phyloP scores from a whole-genome alignment of 805 yeast species.

The Candida verbasci region DNA sequence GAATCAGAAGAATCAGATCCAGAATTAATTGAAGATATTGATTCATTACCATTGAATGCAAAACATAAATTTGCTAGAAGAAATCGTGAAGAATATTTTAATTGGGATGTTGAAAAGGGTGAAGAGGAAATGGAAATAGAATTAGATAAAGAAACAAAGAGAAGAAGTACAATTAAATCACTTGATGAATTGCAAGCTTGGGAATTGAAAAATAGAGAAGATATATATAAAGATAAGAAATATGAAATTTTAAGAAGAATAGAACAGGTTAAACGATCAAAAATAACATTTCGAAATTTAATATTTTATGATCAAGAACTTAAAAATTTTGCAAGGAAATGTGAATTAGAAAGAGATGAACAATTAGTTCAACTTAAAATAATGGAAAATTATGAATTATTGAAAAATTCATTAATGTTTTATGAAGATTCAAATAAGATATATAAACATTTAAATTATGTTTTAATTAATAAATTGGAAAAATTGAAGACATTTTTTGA shows the following conservation, averaged over 20 bases:
- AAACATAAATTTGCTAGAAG: no score
- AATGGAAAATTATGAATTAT: slow-evolving; percentile 27
- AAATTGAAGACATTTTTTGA: slow-evolving; percentile 37
- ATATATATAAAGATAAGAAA: slow-evolving; percentile 19
- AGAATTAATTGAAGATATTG: no score
- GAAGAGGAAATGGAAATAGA: no score
- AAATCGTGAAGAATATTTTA: no score
- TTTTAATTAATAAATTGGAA: slow-evolving; percentile 30
- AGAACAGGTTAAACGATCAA: slow-evolving; percentile 20
- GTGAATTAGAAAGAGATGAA: slow-evolving; percentile 25
- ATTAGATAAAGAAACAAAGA: no score
- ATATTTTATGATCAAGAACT: slow-evolving; percentile 27
- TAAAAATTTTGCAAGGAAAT: slow-evolving; percentile 11
- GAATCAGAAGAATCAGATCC: no score
- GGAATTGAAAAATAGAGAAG: no score
- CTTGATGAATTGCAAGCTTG: no score
- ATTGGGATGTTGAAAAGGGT: no score
- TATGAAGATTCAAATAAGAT: slow-evolving; percentile 34
- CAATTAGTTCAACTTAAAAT: slow-evolving; percentile 30
- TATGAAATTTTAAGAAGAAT: slow-evolving; percentile 22
- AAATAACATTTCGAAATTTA: slow-evolving; percentile 18
- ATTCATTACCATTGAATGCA: no score
- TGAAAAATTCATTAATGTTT: slow-evolving; percentile 26
- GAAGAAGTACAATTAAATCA: no score
- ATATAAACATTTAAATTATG: slow-evolving; percentile 26